A percentile compares a stretch with the other conserved stretches of the same genome.
phyloP scores from a whole-genome alignment of 1,284 basidiomycete species.

The Termitomyces sp. region DNA sequence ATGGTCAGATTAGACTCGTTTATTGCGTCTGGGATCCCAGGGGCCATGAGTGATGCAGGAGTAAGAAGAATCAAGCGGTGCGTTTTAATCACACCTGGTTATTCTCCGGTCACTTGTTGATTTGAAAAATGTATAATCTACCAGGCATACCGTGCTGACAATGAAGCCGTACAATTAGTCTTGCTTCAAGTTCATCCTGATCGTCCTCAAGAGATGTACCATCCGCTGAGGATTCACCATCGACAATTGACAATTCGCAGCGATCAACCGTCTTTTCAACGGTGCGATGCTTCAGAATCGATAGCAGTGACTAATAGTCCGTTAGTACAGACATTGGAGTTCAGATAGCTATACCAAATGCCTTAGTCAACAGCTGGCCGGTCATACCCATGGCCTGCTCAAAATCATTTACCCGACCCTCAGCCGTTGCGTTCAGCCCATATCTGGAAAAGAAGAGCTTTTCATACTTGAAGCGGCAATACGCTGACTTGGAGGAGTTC shows the following conservation, averaged over 20 bases:
- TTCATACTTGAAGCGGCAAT: conserved; percentile 70
- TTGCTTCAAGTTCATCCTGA: conserved; percentile 62
- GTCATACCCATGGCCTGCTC: conserved; percentile 36
- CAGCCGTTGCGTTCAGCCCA: conserved; percentile 32
- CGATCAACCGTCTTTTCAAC: conserved; percentile 71
- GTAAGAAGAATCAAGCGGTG: conserved; percentile 62
- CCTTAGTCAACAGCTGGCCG: conserved; percentile 68
- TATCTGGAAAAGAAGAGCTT: conserved; percentile 69
- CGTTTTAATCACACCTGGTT: conserved; percentile 72
- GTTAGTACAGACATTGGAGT: not conserved
- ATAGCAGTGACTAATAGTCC: conserved; percentile 53
- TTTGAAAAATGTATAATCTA: not conserved
- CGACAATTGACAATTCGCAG: conserved; percentile 66
- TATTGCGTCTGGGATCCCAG: conserved; percentile 47
- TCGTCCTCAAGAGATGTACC: conserved; percentile 42
- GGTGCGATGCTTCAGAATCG: conserved; percentile 66
- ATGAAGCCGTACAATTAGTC: conserved; percentile 62
- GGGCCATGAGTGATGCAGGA: conserved; percentile 54
- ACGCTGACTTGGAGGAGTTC: conserved; percentile 75
- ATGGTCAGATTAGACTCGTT: conserved; percentile 64
- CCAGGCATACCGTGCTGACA: conserved; percentile 68
- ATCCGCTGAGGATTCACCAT: conserved; percentile 36
- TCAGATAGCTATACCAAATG: conserved; percentile 22
- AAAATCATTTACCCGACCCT: conserved; percentile 23
- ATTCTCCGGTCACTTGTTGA: not conserved